Conservation (phyloP, 2,329 filamentous ascomycete genomes). For the Cytospora schulzeri region DNA sequence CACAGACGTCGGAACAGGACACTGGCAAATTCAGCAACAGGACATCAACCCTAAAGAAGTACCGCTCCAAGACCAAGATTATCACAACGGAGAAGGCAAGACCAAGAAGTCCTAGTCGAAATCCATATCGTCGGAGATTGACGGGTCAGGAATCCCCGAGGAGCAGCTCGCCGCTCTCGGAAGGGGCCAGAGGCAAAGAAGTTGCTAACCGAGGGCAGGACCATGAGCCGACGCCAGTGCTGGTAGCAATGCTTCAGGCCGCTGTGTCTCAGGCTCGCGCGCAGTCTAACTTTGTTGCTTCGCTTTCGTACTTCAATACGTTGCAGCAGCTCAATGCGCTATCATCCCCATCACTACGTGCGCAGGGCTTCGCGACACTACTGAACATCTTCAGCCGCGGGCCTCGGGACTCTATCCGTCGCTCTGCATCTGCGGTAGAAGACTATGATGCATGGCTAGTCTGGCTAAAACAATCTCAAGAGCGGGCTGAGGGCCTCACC, state of each 20-base stretch:
- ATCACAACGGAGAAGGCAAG: constrained; percentile 48
- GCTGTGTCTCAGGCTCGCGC: constrained; percentile 77
- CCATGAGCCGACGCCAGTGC: constrained; percentile 50
- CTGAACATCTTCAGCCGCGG: constrained; percentile 74
- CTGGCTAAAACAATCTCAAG: constrained; percentile 80
- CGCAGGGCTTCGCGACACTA: constrained; percentile 70
- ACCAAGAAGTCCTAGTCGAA: constrained; percentile 51
- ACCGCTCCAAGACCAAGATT: constrained; percentile 61
- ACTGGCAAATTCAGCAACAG: constrained; percentile 70
- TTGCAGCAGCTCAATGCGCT: constrained; percentile 71
- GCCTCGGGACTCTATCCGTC: constrained; percentile 68
- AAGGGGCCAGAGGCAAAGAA: constrained; percentile 36
- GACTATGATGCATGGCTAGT: constrained; percentile 82
- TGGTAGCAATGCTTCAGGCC: constrained; percentile 74
- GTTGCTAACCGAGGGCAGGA: constrained; percentile 37
- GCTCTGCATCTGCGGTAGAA: constrained; percentile 72
- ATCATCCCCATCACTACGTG: constrained; percentile 61
- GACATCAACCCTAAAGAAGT: constrained; percentile 62
- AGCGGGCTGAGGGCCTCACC: constrained; percentile 73
- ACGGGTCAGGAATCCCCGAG: constrained; percentile 33
- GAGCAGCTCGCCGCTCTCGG: constrained; percentile 20
- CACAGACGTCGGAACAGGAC: constrained; percentile 64
- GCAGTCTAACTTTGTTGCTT: constrained; percentile 79
- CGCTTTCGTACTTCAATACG: constrained; percentile 84
- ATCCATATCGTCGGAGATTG: constrained; percentile 52